Base-by-base conservation (phyloP, 2,329 filamentous ascomycete genomes). In the Epichloe sibirici region DNA sequence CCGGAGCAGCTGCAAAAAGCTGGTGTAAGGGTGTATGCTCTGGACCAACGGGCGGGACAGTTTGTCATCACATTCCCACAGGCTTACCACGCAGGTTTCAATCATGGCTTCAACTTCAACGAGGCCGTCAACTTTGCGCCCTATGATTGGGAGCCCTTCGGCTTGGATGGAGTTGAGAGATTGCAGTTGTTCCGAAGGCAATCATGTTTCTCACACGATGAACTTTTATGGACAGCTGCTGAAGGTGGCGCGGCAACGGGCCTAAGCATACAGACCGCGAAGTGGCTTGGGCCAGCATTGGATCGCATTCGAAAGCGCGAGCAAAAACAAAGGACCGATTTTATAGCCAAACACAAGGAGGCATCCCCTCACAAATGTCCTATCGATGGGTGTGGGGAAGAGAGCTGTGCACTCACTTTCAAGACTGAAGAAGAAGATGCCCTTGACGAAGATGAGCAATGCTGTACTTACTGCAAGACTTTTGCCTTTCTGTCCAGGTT, bases 61-160 rank as follows among this genome's bases (percentile, higher is more conserved):
- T 88, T 98, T 58, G 90, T 98, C 57, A 84, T 98, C 57, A 98
- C 93, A 0, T 98, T 96, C 61, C 93, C 93, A 0, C 88, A 95
- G 65, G 93, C 93, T 0, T 98, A 97, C 61, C 93, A 98, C 65
- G 91, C 93, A 5, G 93, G 93, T 0, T 98, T 98, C 71, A 98
- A 98, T 62, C 93, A 98, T 62, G 93, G 87, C 0, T 98, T 98
- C 74, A 98, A 98, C 65, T 95, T 96, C 69, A 98, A 98, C 61
- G 93, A 98, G 67, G 93, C 93, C 5, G 93, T 98, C 60, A 98
- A 98, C 65, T 98, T 98, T 69, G 93, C 93, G 0, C 93, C 93
- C 0, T 77, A 75, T 31, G 93, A 98, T 61, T 98, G 93, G 93
- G 93, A 98, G 63, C 89, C 90, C 0, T 94, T 83, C 64, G 93